Conservation (phyloP, 768 basidiomycete genomes). For the Coprinopsis marcescibilis region DNA sequence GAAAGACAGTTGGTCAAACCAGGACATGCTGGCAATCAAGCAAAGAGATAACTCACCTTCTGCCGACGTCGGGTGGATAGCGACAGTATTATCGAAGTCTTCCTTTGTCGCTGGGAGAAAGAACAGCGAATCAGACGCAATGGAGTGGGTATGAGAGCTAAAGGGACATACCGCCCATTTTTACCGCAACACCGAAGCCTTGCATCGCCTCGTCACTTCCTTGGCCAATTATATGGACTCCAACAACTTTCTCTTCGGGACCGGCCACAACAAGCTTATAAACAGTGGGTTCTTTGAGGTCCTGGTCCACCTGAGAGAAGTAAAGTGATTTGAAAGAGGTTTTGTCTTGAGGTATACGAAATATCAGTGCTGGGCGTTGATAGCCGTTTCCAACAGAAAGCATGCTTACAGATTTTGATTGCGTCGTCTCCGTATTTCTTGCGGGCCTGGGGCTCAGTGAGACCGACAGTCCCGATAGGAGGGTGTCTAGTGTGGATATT, state of each 20-base stretch:
- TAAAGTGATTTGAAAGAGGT: slow-evolving; percentile 80
- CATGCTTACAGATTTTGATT: slow-evolving; percentile 81
- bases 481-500: slow-evolving; percentile 60
- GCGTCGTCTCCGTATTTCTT: slow-evolving; percentile 81
- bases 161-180: slow-evolving; percentile 67
- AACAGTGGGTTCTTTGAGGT: slow-evolving; percentile 91
- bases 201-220: slow-evolving; percentile 95
- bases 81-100: slow-evolving; percentile 84
- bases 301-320: slow-evolving; percentile 85
- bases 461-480: slow-evolving; percentile 89
- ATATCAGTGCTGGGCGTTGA: neutral
- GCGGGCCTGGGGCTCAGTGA: slow-evolving; percentile 88
- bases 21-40: neutral
- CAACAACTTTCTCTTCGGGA: slow-evolving; percentile 92
- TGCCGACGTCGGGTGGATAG: slow-evolving; percentile 85
- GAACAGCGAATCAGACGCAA: slow-evolving; percentile 5
- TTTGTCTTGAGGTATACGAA: slow-evolving; percentile 47
- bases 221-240: slow-evolving; percentile 85
- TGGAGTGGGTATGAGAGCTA: neutral
- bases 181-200: slow-evolving; percentile 95
- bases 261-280: slow-evolving; percentile 90
- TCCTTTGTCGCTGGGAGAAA: slow-evolving; percentile 56
- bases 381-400: slow-evolving; percentile 1
- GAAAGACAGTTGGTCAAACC: slow-evolving; percentile 15
- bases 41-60: slow-evolving; percentile 50